Evolutionary conservation across 495 filamentous ascomycete genomes (phyloP).

Genomic region (Thozetella sp.): DNA sequence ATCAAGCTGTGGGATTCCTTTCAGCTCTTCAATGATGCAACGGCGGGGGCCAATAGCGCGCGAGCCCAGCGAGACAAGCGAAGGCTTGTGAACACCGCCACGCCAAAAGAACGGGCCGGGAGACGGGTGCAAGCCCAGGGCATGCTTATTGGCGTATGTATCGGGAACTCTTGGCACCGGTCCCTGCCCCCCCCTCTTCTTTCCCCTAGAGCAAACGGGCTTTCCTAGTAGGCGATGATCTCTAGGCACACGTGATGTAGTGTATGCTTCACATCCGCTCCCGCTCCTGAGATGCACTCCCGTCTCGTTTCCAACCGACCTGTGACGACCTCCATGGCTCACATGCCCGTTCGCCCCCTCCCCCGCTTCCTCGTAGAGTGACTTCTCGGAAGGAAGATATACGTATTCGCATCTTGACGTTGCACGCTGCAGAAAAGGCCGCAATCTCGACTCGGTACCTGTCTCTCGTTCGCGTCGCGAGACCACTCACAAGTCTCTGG

Average conservation of each 20-base stretch:
- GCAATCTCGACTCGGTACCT: no score
- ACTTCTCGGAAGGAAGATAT: not conserved
- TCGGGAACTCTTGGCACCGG: no score
- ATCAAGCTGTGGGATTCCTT: constrained; percentile 1
- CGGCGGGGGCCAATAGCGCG: not conserved
- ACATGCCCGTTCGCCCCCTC: not conserved
- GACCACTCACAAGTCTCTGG: no score
- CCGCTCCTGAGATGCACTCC: not conserved
- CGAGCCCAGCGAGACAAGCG: not conserved
- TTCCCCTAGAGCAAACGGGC: no score
- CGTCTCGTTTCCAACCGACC: not conserved
- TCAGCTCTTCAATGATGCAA: not conserved
- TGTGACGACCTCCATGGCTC: not conserved
- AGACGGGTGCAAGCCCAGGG: no score
- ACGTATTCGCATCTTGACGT: not conserved
- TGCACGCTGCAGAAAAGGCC: not conserved
- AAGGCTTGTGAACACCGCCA: not conserved
- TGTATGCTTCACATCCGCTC: not conserved
- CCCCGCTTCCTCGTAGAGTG: no score
- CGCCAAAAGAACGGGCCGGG: not conserved
- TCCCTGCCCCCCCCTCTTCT: no score
- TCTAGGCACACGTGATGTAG: not conserved
- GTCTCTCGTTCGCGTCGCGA: no score
- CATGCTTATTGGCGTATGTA: no score
- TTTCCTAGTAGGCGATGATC: not conserved